Conservation (phyloP, 495 filamentous ascomycete genomes). For the Tetracladium marchalianum region DNA sequence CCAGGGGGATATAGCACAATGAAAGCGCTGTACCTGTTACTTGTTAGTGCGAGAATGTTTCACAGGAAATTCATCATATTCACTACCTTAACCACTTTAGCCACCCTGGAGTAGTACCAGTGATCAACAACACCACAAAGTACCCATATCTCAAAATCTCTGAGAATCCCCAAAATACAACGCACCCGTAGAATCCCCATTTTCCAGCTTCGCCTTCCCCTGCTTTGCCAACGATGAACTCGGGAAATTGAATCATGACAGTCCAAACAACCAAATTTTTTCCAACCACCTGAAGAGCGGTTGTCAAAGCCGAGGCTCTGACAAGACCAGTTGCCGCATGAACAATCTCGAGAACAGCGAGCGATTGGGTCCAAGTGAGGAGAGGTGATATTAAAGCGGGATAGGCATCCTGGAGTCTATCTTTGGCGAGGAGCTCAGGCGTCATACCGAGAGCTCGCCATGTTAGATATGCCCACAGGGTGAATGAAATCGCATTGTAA, state of each 20-base stretch:
- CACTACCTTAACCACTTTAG: no score
- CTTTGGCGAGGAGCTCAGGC: no score
- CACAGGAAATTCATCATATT: no score
- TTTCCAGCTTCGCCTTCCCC: not conserved
- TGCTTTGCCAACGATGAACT: not conserved
- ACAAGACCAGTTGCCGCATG: constrained; percentile 2
- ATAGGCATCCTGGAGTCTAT: no score
- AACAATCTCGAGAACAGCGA: constrained; percentile 1
- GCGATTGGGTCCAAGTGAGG: not conserved
- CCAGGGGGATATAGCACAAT: constrained; percentile 5
- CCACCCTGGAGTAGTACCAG: no score
- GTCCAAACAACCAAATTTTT: constrained; percentile 10
- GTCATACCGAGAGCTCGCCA: not conserved
- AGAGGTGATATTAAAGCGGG: no score
- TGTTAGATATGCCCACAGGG: constrained; percentile 3
- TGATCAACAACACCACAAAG: no score
- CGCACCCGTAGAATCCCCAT: not conserved
- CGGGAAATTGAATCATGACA: constrained; percentile 3
- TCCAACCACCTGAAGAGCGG: constrained; percentile 7
- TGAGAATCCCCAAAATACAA: no score
- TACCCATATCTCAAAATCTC: no score
- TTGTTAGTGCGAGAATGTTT: no score
- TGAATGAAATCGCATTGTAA: constrained; percentile 3
- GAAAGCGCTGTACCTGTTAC: constrained; percentile 3
- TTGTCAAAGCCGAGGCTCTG: not conserved